Conservation (phyloP, 1,139 yeast genomes). For the Scheffersomyces parashehatae region DNA sequence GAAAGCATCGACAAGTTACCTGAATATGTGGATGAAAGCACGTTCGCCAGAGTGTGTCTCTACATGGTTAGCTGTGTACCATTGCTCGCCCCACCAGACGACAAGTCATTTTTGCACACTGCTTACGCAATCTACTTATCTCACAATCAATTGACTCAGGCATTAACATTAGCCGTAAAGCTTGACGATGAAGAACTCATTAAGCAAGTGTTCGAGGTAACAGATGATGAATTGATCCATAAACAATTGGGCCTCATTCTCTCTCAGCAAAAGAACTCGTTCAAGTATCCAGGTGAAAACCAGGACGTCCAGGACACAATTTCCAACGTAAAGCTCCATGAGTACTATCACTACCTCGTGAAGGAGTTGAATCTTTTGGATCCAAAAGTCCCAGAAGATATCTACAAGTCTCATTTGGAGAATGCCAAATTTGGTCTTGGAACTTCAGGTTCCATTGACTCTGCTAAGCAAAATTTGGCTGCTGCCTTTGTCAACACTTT, state of each 20-base stretch:
- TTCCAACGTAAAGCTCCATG: slow-evolving; percentile 76
- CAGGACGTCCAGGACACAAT: slow-evolving; percentile 85
- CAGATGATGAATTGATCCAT: slow-evolving; percentile 71
- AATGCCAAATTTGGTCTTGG: slow-evolving; percentile 57
- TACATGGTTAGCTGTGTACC: slow-evolving; percentile 97
- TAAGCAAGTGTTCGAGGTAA: slow-evolving; percentile 72
- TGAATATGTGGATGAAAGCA: slow-evolving; percentile 79
- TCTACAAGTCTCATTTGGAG: slow-evolving; percentile 88
- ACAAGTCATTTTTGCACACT: slow-evolving; percentile 78
- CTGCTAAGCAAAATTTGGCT: slow-evolving; percentile 96
- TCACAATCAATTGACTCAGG: slow-evolving; percentile 83
- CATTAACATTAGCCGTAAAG: slow-evolving; percentile 84
- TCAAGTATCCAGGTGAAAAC: slow-evolving; percentile 61
- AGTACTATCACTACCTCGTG: slow-evolving; percentile 75
- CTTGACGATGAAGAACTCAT: slow-evolving; percentile 81
- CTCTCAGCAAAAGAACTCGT: slow-evolving; percentile 84
- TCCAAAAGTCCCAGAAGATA: slow-evolving; percentile 93
- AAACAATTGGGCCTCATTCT: slow-evolving; percentile 90
- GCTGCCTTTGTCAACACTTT: slow-evolving; percentile 91
- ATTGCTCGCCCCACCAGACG: slow-evolving; percentile 93
- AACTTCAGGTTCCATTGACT: slow-evolving; percentile 72
- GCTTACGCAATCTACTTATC: slow-evolving; percentile 86
- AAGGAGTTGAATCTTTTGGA: slow-evolving; percentile 86
- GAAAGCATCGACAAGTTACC: slow-evolving; percentile 84
- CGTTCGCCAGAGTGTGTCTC: slow-evolving; percentile 85